A percentile compares a stretch with the other conserved stretches of the same genome.
phyloP scores from a whole-genome alignment of 2,329 filamentous ascomycete species.

The Botryotinia globosa region DNA sequence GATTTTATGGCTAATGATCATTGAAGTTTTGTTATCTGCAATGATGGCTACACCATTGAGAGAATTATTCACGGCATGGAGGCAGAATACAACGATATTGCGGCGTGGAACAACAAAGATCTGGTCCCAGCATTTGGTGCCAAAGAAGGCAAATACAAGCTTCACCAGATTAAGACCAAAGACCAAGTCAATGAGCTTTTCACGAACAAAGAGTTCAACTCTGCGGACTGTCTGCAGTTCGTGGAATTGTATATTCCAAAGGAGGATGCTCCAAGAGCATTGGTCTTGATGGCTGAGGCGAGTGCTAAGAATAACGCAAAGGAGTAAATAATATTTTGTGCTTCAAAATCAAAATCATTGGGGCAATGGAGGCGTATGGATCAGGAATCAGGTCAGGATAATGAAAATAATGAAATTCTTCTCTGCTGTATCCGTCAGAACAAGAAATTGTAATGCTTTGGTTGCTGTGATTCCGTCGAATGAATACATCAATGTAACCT shows the following conservation, averaged over 20 bases:
- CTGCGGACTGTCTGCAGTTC: constrained; percentile 58
- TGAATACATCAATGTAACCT: neutral
- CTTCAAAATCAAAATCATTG: neutral
- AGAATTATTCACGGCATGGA: constrained; percentile 83
- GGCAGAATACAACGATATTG: constrained; percentile 77
- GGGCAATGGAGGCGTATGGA: neutral
- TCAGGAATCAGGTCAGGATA: neutral
- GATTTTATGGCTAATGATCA: neutral
- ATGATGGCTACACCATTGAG: constrained; percentile 87
- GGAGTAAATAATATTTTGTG: constrained; percentile 20
- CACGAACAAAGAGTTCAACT: constrained; percentile 60
- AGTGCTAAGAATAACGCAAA: constrained; percentile 65
- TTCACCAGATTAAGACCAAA: constrained; percentile 67
- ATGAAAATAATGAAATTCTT: constrained; percentile 5
- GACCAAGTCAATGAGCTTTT: constrained; percentile 66
- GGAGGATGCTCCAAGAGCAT: constrained; percentile 69
- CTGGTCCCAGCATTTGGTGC: constrained; percentile 68
- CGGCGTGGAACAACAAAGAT: constrained; percentile 69
- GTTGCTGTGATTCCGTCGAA: neutral
- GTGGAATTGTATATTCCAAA: constrained; percentile 80
- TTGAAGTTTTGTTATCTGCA: constrained; percentile 73
- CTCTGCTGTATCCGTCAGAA: neutral
- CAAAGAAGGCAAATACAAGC: constrained; percentile 53
- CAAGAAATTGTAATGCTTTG: neutral
- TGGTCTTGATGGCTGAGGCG: constrained; percentile 69